Conservation (phyloP, 768 basidiomycete species). For the Rhodotorula graminis region DNA sequence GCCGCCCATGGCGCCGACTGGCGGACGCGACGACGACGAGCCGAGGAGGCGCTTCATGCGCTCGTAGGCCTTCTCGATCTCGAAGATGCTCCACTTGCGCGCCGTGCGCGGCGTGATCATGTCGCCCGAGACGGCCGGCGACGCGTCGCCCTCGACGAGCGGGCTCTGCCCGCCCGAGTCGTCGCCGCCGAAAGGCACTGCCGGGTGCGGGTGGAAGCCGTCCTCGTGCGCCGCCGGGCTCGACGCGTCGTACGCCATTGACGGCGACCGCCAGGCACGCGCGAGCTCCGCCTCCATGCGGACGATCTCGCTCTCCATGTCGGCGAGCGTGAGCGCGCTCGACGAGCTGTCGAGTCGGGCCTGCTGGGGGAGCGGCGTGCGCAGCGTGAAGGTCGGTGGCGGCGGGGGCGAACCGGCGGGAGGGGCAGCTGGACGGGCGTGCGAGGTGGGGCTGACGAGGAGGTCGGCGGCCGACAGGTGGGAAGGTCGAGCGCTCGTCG, state of each 20-base stretch:
- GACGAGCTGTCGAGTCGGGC: neutral
- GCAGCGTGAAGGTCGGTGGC: too few relatives aligned
- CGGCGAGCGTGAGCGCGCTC: slow-evolving; percentile 19
- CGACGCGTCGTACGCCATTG: neutral
- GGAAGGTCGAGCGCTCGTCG: neutral
- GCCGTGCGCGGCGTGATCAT: slow-evolving; percentile 28
- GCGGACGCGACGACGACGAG: neutral
- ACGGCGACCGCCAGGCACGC: neutral
- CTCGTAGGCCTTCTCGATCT: slow-evolving; percentile 37
- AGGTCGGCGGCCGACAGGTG: neutral
- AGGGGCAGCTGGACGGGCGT: neutral
- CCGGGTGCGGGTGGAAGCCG: neutral
- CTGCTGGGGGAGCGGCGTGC: neutral
- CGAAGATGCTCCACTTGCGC: slow-evolving; percentile 30
- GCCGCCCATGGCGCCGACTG: too few relatives aligned
- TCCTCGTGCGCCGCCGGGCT: neutral
- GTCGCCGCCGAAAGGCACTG: too few relatives aligned
- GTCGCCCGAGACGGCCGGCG: neutral
- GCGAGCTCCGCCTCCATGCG: slow-evolving; percentile 31
- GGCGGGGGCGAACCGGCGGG: neutral
- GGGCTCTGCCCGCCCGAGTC: neutral
- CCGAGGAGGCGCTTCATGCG: slow-evolving; percentile 32
- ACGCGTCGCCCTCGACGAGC: neutral
- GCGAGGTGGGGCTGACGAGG: neutral
- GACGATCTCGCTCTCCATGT: slow-evolving; percentile 35